These are phyloP conservation scores for Cytospora piceicola DNA, from an alignment of 2,329 filamentous ascomycete species.

Conservation along the genomic window DNA sequence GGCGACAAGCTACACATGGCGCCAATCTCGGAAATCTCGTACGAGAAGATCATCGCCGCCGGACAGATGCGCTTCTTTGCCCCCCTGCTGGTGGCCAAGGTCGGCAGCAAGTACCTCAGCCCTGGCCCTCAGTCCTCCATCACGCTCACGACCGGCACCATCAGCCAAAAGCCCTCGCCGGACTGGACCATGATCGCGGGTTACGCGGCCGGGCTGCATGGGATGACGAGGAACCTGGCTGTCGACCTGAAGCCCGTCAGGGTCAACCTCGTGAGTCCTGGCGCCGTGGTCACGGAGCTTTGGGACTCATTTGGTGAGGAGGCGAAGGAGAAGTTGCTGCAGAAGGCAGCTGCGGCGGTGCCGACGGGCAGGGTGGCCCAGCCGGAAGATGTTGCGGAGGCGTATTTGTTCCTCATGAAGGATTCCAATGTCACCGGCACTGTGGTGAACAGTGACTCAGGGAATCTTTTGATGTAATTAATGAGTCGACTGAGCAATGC, in stretches of 20 bases:
- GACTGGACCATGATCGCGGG: conserved; percentile 54
- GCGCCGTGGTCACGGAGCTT: conserved; percentile 54
- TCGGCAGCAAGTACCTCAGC: conserved; percentile 36
- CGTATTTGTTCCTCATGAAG: conserved; percentile 39
- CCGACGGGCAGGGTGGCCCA: conserved; percentile 33
- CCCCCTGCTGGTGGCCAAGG: conserved; percentile 43
- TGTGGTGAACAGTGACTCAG: conserved; percentile 33
- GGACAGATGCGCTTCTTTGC: conserved; percentile 40
- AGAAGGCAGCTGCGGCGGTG: conserved; percentile 27
- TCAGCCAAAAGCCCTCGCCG: conserved; percentile 51
- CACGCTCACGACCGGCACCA: conserved; percentile 59
- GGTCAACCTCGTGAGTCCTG: conserved; percentile 65
- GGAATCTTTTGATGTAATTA: conserved; percentile 32
- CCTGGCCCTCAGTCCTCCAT: conserved; percentile 48
- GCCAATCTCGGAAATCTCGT: conserved; percentile 34
- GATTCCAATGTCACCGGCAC: conserved; percentile 37
- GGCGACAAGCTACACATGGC: conserved; percentile 36
- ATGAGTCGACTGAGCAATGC: too few relatives aligned
- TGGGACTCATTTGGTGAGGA: conserved; percentile 39
- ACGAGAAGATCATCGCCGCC: conserved; percentile 34
- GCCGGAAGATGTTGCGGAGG: conserved; percentile 38
- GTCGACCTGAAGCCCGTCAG: conserved; percentile 66
- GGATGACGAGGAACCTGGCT: conserved; percentile 60
- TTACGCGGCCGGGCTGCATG: conserved; percentile 55
- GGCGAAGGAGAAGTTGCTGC: conserved; percentile 32